Evolutionary conservation across 2,329 filamentous ascomycete species (phyloP).

Genomic region (Aspergillus oerlinghausenensis): DNA sequence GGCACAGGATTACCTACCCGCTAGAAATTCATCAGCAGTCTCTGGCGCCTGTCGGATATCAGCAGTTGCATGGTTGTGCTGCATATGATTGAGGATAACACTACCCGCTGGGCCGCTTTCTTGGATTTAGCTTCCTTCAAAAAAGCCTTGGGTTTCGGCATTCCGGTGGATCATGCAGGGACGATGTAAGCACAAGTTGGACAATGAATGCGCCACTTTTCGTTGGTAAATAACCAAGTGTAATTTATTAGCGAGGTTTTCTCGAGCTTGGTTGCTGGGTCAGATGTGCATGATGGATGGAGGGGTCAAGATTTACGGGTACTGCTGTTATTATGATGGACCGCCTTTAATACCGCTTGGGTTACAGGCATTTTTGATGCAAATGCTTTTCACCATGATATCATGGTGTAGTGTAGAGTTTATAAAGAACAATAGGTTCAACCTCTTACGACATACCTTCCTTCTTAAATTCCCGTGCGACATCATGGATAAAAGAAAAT

Average conservation of each 20-base stretch:
- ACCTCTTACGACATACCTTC: background rate
- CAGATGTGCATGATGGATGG: background rate
- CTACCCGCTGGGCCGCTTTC: constrained; percentile 42
- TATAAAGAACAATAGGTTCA: background rate
- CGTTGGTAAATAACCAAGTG: background rate
- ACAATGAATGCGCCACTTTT: background rate
- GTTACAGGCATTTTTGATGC: background rate
- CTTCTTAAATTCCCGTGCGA: background rate
- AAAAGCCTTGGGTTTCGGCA: constrained; percentile 38
- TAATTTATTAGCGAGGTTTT: background rate
- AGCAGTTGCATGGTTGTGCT: background rate
- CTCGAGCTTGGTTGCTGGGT: background rate
- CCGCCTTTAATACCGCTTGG: background rate
- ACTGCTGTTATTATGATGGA: background rate
- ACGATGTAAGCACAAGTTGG: background rate
- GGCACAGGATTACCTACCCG: constrained; percentile 37
- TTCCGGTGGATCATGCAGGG: constrained; percentile 12
- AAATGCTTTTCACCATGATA: background rate
- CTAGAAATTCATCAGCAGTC: constrained; percentile 64
- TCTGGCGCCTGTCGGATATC: constrained; percentile 46
- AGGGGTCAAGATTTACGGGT: background rate
- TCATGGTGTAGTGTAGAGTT: background rate
- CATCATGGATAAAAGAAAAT: background rate
- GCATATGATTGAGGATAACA: background rate
- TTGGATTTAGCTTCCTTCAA: constrained; percentile 40